Evolutionary conservation across 306 rosid species (phyloP), one percentile per base, ranked within the genome.

Genomic region (Carpinus fangiana): DNA sequence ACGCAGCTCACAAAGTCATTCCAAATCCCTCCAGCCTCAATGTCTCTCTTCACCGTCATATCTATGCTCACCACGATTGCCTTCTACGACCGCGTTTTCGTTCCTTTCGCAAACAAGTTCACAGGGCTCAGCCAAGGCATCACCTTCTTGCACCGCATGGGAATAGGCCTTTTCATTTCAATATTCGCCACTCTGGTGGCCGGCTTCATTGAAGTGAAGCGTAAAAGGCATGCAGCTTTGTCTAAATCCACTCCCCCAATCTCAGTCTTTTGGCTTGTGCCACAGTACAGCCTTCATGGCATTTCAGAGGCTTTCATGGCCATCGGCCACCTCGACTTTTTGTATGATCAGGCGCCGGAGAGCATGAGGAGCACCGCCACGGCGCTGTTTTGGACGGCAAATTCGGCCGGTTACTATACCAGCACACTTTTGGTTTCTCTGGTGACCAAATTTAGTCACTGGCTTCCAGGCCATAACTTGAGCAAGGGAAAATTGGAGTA

Each of bases 231-330:
- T 2, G 82, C 64, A 0, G 88, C 88, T 8, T 16, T 52, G 2
- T 50, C 65, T 1, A 12, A n/a, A 13, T 1, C 84, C 48, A 77
- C 53, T 0, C 77, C 79, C 41, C 88, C 90, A 56, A 85, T 87
- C 8, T 87, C 90, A 0, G 85, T 82, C 4, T 87, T 87, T 47
- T 87, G 90, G 90, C 82, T 87, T 7, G 79, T 85, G 6, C 90
- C 88, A 0, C 88, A 87, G 57, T 85, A 87, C 20, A 38, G 87
- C 82, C 87, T 85, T 0, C 85, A 87, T 51, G 90, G 90, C 20
- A 82, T 87, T 51, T 82, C 87, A 0, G 88, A 87, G 77, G 90
- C 90, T 1, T 87, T 87, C 72, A 85, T 85, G 90, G 80, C 88
- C 5, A 82, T 87, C 2, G 90, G 87, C 7, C 87, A 87, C 65